Evolutionary conservation across 371 early-diverging fungal species (phyloP), one percentile per base, ranked within the genome.

Genomic region (Apophysomyces trapeziformis): DNA sequence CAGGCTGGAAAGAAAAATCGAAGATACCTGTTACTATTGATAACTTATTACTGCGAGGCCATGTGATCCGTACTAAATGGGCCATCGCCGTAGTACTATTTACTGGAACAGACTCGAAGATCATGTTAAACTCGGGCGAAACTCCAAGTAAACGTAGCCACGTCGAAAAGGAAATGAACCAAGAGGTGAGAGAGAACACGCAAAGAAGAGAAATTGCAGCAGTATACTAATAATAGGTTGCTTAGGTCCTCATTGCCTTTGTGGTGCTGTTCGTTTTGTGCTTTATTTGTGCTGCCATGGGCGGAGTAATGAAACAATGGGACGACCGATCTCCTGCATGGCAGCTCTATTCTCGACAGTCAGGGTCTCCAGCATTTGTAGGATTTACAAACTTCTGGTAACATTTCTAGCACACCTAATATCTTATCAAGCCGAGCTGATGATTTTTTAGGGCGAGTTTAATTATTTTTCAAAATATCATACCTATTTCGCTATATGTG

Each of bases 401-500:
- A 63, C 46, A 18, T 45, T 43, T 12, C 2, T 14, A 45, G 6
- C 13, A 45, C 12, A 18, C 13, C 4, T 5, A 45, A 13, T 6
- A 43, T 13, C 6, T 18, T 13, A 45, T 13, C 12, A 45, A 6
- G 6, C 13, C 13, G n/a, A 2, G 39, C n/a, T 18, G 36, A 58
- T 26, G 32, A 32, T 39, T 9, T 44, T 45, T 16, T 66, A 87
- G 90, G 84, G 82, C 89, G 36, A 85, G 89, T 73, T 73, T 97
- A 79, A 95, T 97, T 67, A 90, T 96, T 64, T 93, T 96, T 67
- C 96, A 97, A 71, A 95, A 95, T 69, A 90, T 99, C 66, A 93
- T 99, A 63, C 99, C 99, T 0, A 94, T 99, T 54, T 95, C 98
- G 1, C 87, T 99, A 0, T 98, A 96, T 77, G 95, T 99, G 39